Evolutionary conservation across 1,284 basidiomycete genomes (phyloP).

Genomic region (Boletus calvinii): DNA sequence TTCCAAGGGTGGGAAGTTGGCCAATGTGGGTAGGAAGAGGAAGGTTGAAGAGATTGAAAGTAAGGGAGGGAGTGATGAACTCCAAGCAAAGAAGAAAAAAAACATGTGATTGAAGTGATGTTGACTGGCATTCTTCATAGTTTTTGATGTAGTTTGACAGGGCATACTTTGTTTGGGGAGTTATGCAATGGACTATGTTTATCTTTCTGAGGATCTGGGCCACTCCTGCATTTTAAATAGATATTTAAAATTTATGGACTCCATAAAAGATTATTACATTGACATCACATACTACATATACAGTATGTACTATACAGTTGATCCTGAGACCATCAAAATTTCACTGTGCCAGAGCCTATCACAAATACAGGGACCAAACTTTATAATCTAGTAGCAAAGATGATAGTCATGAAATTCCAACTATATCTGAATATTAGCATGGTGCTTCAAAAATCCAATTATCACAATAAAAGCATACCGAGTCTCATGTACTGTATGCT

Average conservation of each 20-base stretch:
- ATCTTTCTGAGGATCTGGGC: not conserved
- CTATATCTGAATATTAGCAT: not conserved
- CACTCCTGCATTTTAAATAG: not conserved
- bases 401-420: not conserved
- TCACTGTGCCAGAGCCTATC: not conserved
- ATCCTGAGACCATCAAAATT: not conserved
- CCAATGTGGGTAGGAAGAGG: constrained; percentile 3
- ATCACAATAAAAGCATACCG: not conserved
- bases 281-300: too few relatives aligned
- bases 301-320: too few relatives aligned
- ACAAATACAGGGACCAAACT: not conserved
- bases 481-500: not conserved
- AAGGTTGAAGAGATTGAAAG: constrained; percentile 2
- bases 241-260: too few relatives aligned
- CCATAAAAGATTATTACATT: not conserved
- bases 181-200: not conserved
- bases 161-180: not conserved
- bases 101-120: not conserved
- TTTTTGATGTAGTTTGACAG: not conserved
- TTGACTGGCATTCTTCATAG: not conserved
- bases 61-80: constrained; percentile 17
- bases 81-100: constrained; percentile 13
- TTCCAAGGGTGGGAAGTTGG: constrained; percentile 2
- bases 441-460: not conserved
- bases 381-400: not conserved